Evolutionary conservation across 495 filamentous ascomycete genomes (phyloP), one percentile per base, ranked within the genome.

Genomic region (Neurospora tetraspora): DNA sequence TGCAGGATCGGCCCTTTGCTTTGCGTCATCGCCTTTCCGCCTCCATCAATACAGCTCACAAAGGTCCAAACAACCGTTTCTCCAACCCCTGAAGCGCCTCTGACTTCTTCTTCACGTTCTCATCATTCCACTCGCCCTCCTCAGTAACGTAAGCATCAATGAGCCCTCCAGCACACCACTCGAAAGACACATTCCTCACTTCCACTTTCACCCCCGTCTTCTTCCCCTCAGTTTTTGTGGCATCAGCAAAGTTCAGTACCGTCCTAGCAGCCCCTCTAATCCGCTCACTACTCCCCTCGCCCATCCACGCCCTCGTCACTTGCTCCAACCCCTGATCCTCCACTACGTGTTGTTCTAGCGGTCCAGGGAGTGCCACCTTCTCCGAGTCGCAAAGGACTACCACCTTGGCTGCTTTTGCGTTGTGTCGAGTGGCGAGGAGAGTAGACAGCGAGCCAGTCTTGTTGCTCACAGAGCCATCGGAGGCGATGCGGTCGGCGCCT

Each of bases 391-490:
- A 85, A 0, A 91, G 71, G 0, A 91, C 84, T 1, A 89, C 77
- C 0, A 90, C 80, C 73, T 85, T 84, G 20, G 27, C 16, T 11
- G 5, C n/a, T 10, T 5, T 11, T 8, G 80, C 78, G 3, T 86
- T 77, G 59, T 85, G 76, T 38, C 81, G 85, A 1, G 86, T 85
- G 68, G 84, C 79, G 2, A 90, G 80, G 0, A 87, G 83, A 3
- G 85, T 83, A 2, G 90, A 84, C 1, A 91, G 77, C 0, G 88
- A 89, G 4, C 91, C 90, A 0, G 84, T 89, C 76, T 93, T 93
- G 80, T 92, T 92, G 74, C 85, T 87, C 5, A 91, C 86, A n/a
- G 82, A 80, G 1, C 88, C 88, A 12, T 84, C 82, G 0, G 80
- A 76, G 11, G 87, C 85, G 39, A 92, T 89, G 18, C 85, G 81